Conservation (phyloP, 495 filamentous ascomycete species). For the Trichoderma orchidacearum region DNA sequence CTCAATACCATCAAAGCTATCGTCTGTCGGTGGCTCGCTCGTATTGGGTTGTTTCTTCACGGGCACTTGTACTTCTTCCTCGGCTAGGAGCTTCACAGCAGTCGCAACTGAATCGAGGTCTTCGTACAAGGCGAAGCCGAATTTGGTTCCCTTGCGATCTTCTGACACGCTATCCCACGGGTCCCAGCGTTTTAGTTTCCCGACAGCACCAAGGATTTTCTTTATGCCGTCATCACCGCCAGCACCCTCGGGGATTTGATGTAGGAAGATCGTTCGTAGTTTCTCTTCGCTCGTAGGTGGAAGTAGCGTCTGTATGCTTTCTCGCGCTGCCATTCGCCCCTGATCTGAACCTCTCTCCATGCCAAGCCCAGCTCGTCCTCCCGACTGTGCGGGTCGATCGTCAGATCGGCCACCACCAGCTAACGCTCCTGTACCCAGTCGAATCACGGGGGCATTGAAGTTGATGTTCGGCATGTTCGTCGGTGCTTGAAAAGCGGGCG, state of each 20-base stretch:
- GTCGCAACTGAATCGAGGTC: slow-evolving; percentile 78
- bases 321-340: slow-evolving; percentile 54
- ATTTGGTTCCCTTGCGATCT: slow-evolving; percentile 71
- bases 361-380: slow-evolving; percentile 53
- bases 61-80: slow-evolving; percentile 59
- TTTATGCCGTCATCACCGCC: slow-evolving; percentile 76
- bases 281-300: slow-evolving; percentile 87
- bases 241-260: slow-evolving; percentile 65
- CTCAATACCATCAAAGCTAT: slow-evolving; percentile 47
- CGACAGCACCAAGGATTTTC: slow-evolving; percentile 62
- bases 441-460: slow-evolving; percentile 93
- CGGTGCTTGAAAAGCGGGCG: slow-evolving; percentile 77
- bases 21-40: slow-evolving; percentile 17
- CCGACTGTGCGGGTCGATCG: slow-evolving; percentile 21
- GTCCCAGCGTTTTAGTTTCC: slow-evolving; percentile 73
- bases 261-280: slow-evolving; percentile 78
- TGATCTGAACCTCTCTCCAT: slow-evolving; percentile 48
- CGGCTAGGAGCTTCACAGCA: slow-evolving; percentile 75
- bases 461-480: slow-evolving; percentile 95
- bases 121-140: slow-evolving; percentile 96
- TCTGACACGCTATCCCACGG: slow-evolving; percentile 44
- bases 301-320: slow-evolving; percentile 62
- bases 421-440: slow-evolving; percentile 41
- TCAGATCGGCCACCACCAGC: slow-evolving; percentile 14
- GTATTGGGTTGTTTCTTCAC: slow-evolving; percentile 48